A percentile compares a stretch with the other conserved stretches of the same genome.
Conservation (phyloP, 305 asterid species). For the Ilex paraguariensis region DNA sequence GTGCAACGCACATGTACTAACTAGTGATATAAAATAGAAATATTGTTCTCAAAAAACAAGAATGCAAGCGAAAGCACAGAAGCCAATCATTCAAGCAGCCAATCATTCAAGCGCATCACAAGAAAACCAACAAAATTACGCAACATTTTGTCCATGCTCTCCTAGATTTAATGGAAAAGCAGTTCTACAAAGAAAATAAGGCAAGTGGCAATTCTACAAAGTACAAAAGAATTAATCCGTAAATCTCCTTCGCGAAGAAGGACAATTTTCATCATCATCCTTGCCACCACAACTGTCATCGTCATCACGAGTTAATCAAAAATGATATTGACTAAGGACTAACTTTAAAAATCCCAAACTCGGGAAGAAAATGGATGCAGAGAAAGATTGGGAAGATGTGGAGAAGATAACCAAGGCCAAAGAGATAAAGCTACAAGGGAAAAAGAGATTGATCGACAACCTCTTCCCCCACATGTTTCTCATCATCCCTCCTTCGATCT, state of each 20-base stretch:
- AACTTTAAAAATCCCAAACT: conserved; percentile 14
- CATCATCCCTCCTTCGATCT: neutral
- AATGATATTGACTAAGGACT: conserved; percentile 23
- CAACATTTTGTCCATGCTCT: too few species aligned
- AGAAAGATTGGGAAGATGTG: neutral
- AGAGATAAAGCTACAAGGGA: neutral
- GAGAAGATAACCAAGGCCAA: neutral
- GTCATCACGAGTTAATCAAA: conserved; percentile 31
- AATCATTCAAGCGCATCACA: too few species aligned
- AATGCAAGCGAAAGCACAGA: too few species aligned
- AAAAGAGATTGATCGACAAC: neutral
- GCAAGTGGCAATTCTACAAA: conserved; percentile 8
- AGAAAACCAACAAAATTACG: too few species aligned
- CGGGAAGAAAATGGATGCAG: neutral
- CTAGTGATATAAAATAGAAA: too few species aligned
- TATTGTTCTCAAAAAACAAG: too few species aligned
- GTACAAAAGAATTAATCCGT: conserved; percentile 5
- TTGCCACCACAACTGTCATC: conserved; percentile 24
- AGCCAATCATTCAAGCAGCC: too few species aligned
- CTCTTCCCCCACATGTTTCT: neutral
- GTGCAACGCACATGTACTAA: too few species aligned
- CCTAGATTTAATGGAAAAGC: too few species aligned
- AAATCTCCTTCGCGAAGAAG: conserved; percentile 7
- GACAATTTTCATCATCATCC: conserved; percentile 11
- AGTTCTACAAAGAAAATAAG: neutral